phyloP scores from a whole-genome alignment of 139 green algal species.

The Tetratostichococcus sp. region DNA sequence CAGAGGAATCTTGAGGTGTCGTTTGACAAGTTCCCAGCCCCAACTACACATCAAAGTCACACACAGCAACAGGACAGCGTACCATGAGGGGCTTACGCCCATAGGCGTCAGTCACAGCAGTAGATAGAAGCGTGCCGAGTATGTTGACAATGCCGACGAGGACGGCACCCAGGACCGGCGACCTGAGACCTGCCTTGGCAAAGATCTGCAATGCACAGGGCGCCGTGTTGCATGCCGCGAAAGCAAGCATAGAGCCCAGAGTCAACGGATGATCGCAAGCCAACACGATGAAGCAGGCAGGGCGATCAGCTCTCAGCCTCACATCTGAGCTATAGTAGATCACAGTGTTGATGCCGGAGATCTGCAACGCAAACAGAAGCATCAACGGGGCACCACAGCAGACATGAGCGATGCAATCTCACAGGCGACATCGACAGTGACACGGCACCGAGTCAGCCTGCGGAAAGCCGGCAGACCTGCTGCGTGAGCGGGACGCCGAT shows the following conservation, averaged over 20 bases:
- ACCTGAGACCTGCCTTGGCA: slow-evolving; percentile 47
- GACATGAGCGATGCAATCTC: too few relatives aligned
- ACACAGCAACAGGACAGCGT: neutral
- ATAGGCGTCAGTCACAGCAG: slow-evolving; percentile 40
- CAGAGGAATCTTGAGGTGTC: too few relatives aligned
- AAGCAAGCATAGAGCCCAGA: too few relatives aligned
- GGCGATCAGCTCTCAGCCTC: too few relatives aligned
- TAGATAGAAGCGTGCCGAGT: slow-evolving; percentile 31
- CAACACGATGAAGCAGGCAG: too few relatives aligned
- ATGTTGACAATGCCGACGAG: slow-evolving; percentile 64
- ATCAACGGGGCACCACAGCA: neutral
- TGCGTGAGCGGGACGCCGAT: slow-evolving; percentile 59
- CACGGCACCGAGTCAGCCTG: too few relatives aligned
- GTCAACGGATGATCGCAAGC: too few relatives aligned
- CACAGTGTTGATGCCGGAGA: slow-evolving; percentile 81
- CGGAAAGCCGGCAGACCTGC: slow-evolving; percentile 52
- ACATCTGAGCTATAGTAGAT: slow-evolving; percentile 62
- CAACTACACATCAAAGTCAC: neutral
- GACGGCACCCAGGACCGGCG: slow-evolving; percentile 54
- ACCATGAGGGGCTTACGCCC: slow-evolving; percentile 54
- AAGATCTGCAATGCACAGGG: slow-evolving; percentile 48
- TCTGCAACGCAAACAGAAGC: neutral
- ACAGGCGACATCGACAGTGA: too few relatives aligned
- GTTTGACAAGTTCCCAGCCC: too few relatives aligned
- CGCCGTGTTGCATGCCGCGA: neutral